Base-by-base conservation (phyloP, 2,329 filamentous ascomycete species). In the Xylaria sp. region DNA sequence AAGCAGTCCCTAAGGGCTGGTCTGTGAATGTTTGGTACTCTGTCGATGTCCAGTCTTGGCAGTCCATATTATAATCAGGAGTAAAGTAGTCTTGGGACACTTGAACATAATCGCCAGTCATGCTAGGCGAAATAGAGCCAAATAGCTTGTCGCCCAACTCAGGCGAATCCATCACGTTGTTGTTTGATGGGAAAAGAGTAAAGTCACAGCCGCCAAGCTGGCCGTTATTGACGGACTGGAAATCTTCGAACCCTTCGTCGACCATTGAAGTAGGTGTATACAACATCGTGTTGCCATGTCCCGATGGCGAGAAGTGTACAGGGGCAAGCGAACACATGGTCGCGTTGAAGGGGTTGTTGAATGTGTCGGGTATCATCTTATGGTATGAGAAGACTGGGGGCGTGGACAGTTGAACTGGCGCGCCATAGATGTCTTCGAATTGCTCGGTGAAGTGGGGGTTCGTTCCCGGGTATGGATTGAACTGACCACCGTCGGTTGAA, bases 211-310 rank as follows among this genome's bases (percentile, higher is more conserved):
- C 75, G n/a, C 76, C 75, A 23, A 78, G 74, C 8, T 71, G 75
- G n/a, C 71, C 75, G 52, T 74, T 75, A 37, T 76, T 74, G 34
- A 70, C 68, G 2, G 75, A 59, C n/a, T 65, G 69, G 42, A 76
- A 76, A 35, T 87, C 85, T 47, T 83, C 82, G 66, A 85, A 89
- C 46, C 80, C 82, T 67, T 91, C 87, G 61, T 91, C 88, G 16
- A 77, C 76, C 61, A 85, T 73, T 0, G 86, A 86, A 48, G 80
- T 80, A 52, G 88, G 85, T 8, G 88, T 88, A 73, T 81, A 88
- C 37, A 91, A 80, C 76, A 90, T 89, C 1, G 85, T 76, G 61
- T 88, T 86, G 42, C 82, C 80, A 67, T 90, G 87, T 4, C 86
- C 88, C 57, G 80, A 79, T 7, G 88, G 87, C 2, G 88, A 91